Base-by-base conservation (phyloP, 192 early-diverging fungal genomes). In the Entomortierella chlamydospora region DNA sequence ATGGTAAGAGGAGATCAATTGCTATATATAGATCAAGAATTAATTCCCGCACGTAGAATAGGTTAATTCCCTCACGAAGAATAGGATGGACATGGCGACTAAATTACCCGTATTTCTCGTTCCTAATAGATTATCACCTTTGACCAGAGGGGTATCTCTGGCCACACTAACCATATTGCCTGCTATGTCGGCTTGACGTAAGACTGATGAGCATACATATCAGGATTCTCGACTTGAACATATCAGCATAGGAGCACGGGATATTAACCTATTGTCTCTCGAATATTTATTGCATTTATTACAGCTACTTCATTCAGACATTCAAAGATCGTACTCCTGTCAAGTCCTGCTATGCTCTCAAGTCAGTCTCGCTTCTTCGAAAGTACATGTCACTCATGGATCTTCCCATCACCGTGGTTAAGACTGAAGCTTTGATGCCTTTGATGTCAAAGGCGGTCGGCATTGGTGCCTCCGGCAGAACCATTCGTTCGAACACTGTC, bases 161-260 rank as follows among this genome's bases (percentile, higher is more conserved):
- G 93, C 0, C 97, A 99, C 66, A 81, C 86, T 42, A 99, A 99
- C 81, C 97, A 99, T 73, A 85, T 91, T 53, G 91, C 95, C 10
- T 82, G 88, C 22, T 95, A 91, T 69, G 83, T 90, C 64, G 97
- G 95, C 51, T 83, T 84, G 33, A 88, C 80, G 86, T 87, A 83
- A 80, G 69, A 15, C 30, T 25, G 20, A 39, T 37, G 10, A 4
- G 34, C 10, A 10, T 37, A 37, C 34, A 37, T 37, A n/a, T n/a
- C n/a, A n/a, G n/a, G n/a, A n/a, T n/a, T n/a, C n/a, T n/a, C n/a
- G n/a, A n/a, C n/a, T n/a, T n/a, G n/a, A n/a, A n/a, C n/a, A n/a
- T n/a, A n/a, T n/a, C n/a, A n/a, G n/a, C n/a, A n/a, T n/a, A n/a
- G n/a, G n/a, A n/a, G n/a, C n/a, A n/a, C n/a, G n/a, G n/a, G n/a